Conservation (phyloP, 495 filamentous ascomycete genomes). For the Penicillium diatomitis region DNA sequence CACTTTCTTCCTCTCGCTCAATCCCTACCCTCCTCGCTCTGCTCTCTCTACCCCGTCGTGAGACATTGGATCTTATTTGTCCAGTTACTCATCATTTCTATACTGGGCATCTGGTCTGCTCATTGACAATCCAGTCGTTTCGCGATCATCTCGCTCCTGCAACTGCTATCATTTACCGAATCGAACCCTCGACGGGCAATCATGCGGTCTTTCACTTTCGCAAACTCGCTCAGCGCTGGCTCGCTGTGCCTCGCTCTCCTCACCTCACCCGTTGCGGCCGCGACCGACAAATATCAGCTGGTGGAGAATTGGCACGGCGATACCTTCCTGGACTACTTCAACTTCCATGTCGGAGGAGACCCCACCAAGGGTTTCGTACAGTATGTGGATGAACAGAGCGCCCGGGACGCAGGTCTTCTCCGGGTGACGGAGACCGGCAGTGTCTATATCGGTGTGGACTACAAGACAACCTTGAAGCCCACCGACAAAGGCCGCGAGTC, state of each 20-base stretch:
- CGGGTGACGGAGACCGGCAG: constrained; percentile 40
- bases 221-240: constrained; percentile 16
- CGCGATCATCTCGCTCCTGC: no score
- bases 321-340: constrained; percentile 45
- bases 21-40: not conserved
- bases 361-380: constrained; percentile 64
- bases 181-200: not conserved
- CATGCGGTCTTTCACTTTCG: constrained; percentile 12
- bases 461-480: constrained; percentile 24
- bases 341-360: constrained; percentile 43
- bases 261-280: constrained; percentile 8
- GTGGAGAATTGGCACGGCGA: constrained; percentile 35
- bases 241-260: constrained; percentile 18
- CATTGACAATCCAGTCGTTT: not conserved
- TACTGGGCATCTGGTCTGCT: not conserved
- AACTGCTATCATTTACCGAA: no score
- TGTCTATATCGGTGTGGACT: constrained; percentile 46
- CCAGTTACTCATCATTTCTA: not conserved
- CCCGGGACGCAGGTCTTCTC: constrained; percentile 48
- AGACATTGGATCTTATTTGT: no score
- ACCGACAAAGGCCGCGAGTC: constrained; percentile 51
- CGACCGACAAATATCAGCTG: constrained; percentile 29
- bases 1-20: not conserved
- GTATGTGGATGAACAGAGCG: constrained; percentile 49
- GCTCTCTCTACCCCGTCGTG: not conserved